A percentile compares a stretch with the other conserved stretches of the same genome.
These are phyloP conservation scores for Cinchona pubescens DNA, from an alignment of 257 asterid species.

Conservation along the genomic window DNA sequence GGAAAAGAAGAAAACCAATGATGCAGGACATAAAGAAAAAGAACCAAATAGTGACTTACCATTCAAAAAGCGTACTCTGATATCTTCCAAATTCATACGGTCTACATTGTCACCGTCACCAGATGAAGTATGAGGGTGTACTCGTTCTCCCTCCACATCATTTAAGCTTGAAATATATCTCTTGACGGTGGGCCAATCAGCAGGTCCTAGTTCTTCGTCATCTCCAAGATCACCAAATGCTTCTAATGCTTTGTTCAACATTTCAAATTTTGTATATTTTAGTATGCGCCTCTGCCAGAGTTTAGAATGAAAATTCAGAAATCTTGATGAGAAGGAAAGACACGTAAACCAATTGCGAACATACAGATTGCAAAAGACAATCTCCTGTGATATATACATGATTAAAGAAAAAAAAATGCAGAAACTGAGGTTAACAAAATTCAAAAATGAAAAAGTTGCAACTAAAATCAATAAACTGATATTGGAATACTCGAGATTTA, in stretches of 20 bases:
- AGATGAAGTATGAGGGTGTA: conserved; percentile 62
- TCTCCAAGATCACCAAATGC: conserved; percentile 92
- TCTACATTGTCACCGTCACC: conserved; percentile 41
- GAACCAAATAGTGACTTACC: conserved; percentile 51
- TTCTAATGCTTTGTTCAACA: conserved; percentile 91
- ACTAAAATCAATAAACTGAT: background rate
- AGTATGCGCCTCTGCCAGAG: conserved; percentile 66
- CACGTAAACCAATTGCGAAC: background rate
- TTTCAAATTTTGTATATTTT: conserved; percentile 77
- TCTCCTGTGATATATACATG: background rate
- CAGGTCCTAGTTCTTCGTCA: conserved; percentile 96
- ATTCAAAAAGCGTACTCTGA: conserved; percentile 76
- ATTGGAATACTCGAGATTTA: background rate
- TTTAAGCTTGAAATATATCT: conserved; percentile 66
- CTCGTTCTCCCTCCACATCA: conserved; percentile 61
- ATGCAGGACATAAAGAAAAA: no score
- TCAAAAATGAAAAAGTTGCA: background rate
- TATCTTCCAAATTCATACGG: conserved; percentile 70
- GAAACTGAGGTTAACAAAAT: background rate
- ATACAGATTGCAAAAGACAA: background rate
- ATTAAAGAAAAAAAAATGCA: background rate
- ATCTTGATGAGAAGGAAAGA: background rate
- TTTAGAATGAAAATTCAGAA: conserved; percentile 7
- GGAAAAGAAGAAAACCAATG: background rate
- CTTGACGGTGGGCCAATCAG: conserved; percentile 87